Base-by-base conservation (phyloP, 2,329 filamentous ascomycete genomes). In the Talaromyces sp. region DNA sequence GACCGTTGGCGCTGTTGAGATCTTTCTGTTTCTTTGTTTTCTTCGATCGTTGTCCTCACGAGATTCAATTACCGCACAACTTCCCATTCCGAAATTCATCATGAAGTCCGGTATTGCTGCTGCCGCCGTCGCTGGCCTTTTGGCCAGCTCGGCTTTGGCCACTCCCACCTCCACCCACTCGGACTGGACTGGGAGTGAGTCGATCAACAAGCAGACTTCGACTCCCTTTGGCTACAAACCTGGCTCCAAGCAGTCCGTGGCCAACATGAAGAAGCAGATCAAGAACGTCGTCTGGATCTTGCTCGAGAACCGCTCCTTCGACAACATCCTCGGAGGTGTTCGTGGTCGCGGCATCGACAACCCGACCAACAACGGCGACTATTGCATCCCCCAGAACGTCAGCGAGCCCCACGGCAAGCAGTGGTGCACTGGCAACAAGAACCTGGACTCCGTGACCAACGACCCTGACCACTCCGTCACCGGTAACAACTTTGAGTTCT, bases 401-500 rank as follows among this genome's bases (percentile, higher is more conserved):
- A 72, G 67, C 60, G 66, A 76, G 23, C 58, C 69, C 4, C 67
- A 67, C 8, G 58, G 69, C 23, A 72, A 71, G 18, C 59, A 65
- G 33, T 69, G 66, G 54, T 80, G 76, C 70, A 72, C 70, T 25
- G 60, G 58, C 2, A 70, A 73, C 40, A 74, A 73, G 66, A 75
- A 77, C 70, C 76, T 70, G 55, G 76, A 80, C 67, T 79, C 76
- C 0, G 71, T 79, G 37, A 63, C 72, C 23, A 72, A 80, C 59
- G 78, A 80, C 60, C 78, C 78, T 1, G 73, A 76, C 63, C 78
- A 81, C 66, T 70, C 73, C 1, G 70, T 80, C 46, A 73, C 73
- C 35, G 77, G 78, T 42, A 79, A 79, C 69, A 80, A 79, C 67
- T 70, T 79, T 55, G 71, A 81, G 70, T 79, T 80, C 68, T 80